Evolutionary conservation across 2,329 filamentous ascomycete species (phyloP).

Genomic region (Cytospora piceicola): DNA sequence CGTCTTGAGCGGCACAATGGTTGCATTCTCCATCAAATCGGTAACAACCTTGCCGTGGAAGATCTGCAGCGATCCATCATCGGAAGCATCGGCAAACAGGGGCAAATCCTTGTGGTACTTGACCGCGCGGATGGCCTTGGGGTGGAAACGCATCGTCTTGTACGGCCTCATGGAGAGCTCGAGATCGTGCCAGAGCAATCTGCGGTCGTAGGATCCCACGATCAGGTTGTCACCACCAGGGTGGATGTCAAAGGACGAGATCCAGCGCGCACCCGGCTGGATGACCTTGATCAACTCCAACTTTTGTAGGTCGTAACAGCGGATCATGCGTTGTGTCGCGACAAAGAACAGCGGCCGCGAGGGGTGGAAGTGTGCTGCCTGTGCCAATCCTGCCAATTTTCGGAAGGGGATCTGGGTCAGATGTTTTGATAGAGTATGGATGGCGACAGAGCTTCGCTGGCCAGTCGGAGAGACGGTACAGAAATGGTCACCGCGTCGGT

Average conservation of each 20-base stretch:
- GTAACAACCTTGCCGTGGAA: conserved; percentile 96
- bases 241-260: conserved; percentile 92
- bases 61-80: conserved; percentile 92
- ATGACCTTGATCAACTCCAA: conserved; percentile 92
- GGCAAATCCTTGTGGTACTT: conserved; percentile 82
- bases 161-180: conserved; percentile 89
- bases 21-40: conserved; percentile 94
- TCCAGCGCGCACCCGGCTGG: conserved; percentile 92
- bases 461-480: conserved; percentile 85
- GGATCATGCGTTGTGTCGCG: conserved; percentile 89
- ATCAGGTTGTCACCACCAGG: conserved; percentile 92
- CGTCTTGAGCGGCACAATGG: conserved; percentile 94
- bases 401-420: conserved; percentile 94
- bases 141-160: conserved; percentile 95
- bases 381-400: conserved; percentile 71
- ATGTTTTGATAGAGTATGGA: conserved; percentile 95
- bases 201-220: conserved; percentile 91
- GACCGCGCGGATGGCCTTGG: conserved; percentile 87
- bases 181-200: conserved; percentile 94
- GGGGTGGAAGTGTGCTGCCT: conserved; percentile 93
- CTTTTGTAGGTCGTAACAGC: conserved; percentile 89
- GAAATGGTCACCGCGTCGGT: conserved; percentile 92
- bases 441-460: conserved; percentile 79
- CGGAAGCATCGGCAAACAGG: conserved; percentile 91
- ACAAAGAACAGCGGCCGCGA: conserved; percentile 93